phyloP scores from a whole-genome alignment of 345 rosid species.

The Barbarea vulgaris region DNA sequence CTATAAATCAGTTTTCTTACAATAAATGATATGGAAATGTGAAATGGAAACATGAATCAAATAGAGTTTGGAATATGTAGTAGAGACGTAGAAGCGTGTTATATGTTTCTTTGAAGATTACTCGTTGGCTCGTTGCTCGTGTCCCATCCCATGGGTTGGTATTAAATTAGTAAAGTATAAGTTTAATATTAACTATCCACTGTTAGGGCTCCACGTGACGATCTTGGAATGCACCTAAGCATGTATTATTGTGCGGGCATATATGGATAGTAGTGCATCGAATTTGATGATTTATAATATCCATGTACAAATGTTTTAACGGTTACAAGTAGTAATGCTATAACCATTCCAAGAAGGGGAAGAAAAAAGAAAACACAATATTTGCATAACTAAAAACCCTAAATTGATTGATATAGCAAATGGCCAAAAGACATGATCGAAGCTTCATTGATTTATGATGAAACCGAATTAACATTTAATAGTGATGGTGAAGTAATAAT shows the following conservation, averaged over 20 bases:
- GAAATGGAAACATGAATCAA: neutral
- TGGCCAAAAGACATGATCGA: neutral
- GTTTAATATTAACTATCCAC: neutral
- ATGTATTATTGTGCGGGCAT: constrained; percentile 5
- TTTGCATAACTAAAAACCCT: neutral
- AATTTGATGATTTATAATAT: neutral
- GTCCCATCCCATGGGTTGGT: neutral
- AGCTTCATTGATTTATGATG: neutral
- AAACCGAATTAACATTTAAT: neutral
- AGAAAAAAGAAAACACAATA: neutral
- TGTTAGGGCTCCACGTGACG: constrained; percentile 19
- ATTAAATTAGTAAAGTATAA: neutral
- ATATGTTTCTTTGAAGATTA: neutral
- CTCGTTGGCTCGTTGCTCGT: neutral
- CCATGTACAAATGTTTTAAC: too few relatives aligned
- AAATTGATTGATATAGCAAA: neutral
- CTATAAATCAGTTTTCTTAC: neutral
- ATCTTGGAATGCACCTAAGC: constrained; percentile 15
- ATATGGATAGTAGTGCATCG: neutral
- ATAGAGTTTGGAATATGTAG: neutral
- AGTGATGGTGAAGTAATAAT: neutral
- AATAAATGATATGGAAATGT: constrained; percentile 1
- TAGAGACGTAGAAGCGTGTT: neutral
- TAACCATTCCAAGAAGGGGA: too few relatives aligned
- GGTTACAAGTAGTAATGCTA: too few relatives aligned